Base-by-base conservation (phyloP, 129 eudicot species). In the Centella asiatica region DNA sequence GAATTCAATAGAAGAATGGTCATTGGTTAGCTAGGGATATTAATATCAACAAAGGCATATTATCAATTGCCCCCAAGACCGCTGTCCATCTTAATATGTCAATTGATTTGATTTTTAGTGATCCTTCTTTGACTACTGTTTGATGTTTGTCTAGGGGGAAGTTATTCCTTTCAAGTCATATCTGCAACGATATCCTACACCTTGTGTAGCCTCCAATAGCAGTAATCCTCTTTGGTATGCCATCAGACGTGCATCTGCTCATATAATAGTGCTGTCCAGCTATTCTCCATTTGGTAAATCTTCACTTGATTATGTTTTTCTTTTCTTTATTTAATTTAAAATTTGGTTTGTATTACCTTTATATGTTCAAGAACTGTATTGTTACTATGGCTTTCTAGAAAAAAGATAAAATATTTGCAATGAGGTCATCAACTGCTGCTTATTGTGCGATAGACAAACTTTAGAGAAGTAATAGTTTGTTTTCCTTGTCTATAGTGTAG, bases 161-260 rank as follows among this genome's bases (percentile, higher is more conserved):
- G 80, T 80, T 34, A 76, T 44, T 40, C 92, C 95, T 42, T 93
- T 93, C 85, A 93, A 81, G 69, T 83, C 86, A 22, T 87, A 75
- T 76, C 88, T 87, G 45, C 57, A 87, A 19, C 82, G 99, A 78
- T 93, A 93, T 57, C 80, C 87, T 7, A 93, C 99, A 49, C 99
- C 99, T 19, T 80, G 78, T 74, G 47, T 68, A 62, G 92, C 95
- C 53, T 73, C 89, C 58, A 36, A 58, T 66, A 93, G 99, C 83
- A 87, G 69, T 64, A 76, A 42, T 64, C 96, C 89, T 76, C 89
- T 87, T 58, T 93, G 96, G 96, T 93, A 93, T 65, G 89, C 99
- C 15, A 44, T 93, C 42, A 78, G 93, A 72, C 88, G 99, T 63
- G 95, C 92, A 72, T 85, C 96, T 33, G 96, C 99, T 68, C 96